Base-by-base conservation (phyloP, 1,284 basidiomycete species). In the Ceratobasidium sp. region DNA sequence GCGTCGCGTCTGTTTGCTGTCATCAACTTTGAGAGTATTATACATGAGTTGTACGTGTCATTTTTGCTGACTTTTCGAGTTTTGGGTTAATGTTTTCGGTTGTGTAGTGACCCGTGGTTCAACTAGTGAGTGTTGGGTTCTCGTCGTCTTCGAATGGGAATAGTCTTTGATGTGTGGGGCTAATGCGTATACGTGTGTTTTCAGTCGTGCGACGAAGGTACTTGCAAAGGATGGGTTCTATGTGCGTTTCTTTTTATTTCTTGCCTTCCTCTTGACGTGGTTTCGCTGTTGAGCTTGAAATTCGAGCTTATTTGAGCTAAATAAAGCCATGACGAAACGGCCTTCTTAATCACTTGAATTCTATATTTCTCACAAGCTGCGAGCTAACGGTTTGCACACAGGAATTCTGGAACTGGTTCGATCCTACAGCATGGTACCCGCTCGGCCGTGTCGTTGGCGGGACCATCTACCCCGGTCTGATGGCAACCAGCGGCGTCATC, bases 341-440 rank as follows among this genome's bases (percentile, higher is more conserved):
- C 61, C 61, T 44, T 64, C n/a, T 68, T 71, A 40, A 28, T 46
- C 49, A 10, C 46, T 49, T 23, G 28, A 58, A 26, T 58, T 78
- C 79, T 80, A 66, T 40, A n/a, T 12, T 26, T 13, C 12, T 7
- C 15, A 39, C 49, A 46, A 51, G 33, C 49, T 20, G n/a, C n/a
- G 49, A 51, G 49, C 49, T 51, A 51, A 51, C 49, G 5, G 1
- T 15, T 51, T 51, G 49, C 46, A 12, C 28, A 72, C 83, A 96
- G 96, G 97, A 94, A 92, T 99, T 97, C 87, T 99, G 95, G 97
- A 99, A 99, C 85, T 99, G 98, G 98, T 99, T 99, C 85, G 98
- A 99, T 86, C 96, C 97, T 46, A 98, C 98, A 5, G 97, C 97
- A 83, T 97, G 96, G 98, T 99, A 99, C 84, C 98, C 98, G 15